phyloP scores from a whole-genome alignment of 225 moss, liverwort and hornwort species.

The Ulota crispa region DNA sequence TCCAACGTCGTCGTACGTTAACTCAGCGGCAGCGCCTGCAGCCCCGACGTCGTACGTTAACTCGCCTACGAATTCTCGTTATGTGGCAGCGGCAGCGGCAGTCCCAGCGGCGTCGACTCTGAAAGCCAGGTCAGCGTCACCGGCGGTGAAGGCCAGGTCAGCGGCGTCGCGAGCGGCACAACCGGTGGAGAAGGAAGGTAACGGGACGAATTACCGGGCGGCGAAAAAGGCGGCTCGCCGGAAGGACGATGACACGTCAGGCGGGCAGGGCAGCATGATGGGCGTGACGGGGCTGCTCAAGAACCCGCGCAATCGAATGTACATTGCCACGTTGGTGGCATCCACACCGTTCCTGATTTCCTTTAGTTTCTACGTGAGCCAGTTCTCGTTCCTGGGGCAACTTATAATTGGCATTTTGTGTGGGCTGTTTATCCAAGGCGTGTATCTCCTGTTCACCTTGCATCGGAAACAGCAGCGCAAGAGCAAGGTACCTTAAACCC shows the following conservation, averaged over 20 bases:
- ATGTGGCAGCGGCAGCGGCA: no score
- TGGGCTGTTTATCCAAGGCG: slow-evolving; percentile 51
- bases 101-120: neutral
- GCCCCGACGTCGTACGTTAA: neutral
- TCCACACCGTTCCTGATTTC: slow-evolving; percentile 48
- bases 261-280: neutral
- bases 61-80: neutral
- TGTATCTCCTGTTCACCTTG: slow-evolving; percentile 45
- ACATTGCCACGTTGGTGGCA: slow-evolving; percentile 44
- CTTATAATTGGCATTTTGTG: slow-evolving; percentile 43
- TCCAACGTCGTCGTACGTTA: neutral
- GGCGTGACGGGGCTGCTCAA: slow-evolving; percentile 18
- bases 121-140: neutral
- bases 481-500: slow-evolving; percentile 41
- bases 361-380: slow-evolving; percentile 58
- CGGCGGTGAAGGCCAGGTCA: neutral
- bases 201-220: slow-evolving; percentile 20
- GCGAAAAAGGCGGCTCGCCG: slow-evolving; percentile 24
- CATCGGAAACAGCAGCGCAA: slow-evolving; percentile 69
- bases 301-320: slow-evolving; percentile 50
- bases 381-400: slow-evolving; percentile 57
- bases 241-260: slow-evolving; percentile 29
- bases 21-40: neutral
- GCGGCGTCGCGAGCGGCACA: neutral
- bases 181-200: neutral